A percentile compares a stretch with the other conserved stretches of the same genome.
These are phyloP conservation scores for Litchi chinensis DNA, from an alignment of 345 rosid genomes.

Conservation along the genomic window DNA sequence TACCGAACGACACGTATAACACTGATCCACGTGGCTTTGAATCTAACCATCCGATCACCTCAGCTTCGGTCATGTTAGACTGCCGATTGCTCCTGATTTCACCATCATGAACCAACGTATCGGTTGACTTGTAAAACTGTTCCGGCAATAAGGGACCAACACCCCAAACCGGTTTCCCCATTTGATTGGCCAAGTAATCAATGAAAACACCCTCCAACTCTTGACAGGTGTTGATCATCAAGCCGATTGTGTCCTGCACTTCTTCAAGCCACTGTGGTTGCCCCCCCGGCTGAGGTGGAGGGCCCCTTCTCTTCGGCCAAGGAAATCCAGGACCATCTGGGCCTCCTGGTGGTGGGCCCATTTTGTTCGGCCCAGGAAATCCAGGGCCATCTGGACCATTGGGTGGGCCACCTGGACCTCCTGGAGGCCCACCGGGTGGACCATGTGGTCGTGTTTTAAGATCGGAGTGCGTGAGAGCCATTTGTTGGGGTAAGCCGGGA, in stretches of 20 bases:
- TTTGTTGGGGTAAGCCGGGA: constrained; percentile 37
- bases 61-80: constrained; percentile 35
- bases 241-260: constrained; percentile 16
- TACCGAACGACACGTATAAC: constrained; percentile 43
- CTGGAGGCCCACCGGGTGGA: neutral
- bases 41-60: constrained; percentile 41
- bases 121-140: constrained; percentile 33
- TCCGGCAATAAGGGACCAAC: constrained; percentile 50
- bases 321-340: constrained; percentile 2
- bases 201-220: constrained; percentile 41
- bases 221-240: constrained; percentile 44
- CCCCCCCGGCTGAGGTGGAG: constrained; percentile 39
- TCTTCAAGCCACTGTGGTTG: constrained; percentile 44
- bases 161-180: constrained; percentile 46
- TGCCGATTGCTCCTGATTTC: constrained; percentile 30
- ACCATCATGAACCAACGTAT: constrained; percentile 35
- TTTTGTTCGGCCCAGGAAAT: neutral
- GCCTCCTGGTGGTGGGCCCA: neutral
- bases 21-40: constrained; percentile 41
- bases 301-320: constrained; percentile 22
- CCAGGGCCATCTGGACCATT: neutral
- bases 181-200: constrained; percentile 24
- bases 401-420: neutral
- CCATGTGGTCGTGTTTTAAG: constrained; percentile 23
- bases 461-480: constrained; percentile 33